Evolutionary conservation across 306 rosid species (phyloP), one percentile per base, ranked within the genome.

Genomic region (Urtica urens): DNA sequence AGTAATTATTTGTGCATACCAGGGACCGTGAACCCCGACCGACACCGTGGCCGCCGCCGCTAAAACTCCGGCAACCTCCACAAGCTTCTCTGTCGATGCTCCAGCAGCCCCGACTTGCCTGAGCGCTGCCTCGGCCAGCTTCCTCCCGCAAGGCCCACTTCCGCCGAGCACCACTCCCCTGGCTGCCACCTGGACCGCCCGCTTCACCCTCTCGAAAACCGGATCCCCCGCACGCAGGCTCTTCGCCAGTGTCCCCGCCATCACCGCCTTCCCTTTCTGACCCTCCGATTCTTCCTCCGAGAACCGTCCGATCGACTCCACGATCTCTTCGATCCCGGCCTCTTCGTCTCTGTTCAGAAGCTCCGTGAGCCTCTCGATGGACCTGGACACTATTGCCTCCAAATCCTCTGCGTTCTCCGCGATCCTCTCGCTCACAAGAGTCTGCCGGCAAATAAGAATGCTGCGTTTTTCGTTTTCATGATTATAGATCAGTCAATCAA

Each of bases 171-270:
- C 63, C 7, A 73, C 79, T 26, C 82, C 95, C 13, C 99, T 79
- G 25, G 77, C 57, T 44, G 94, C 83, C 57, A 41, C 18, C 45
- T 79, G 81, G 21, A 79, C 81, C 1, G 95, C 77, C 21, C 33
- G 68, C 2, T 73, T 70, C 30, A 90, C 95, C 71, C 67, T 90
- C 60, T 79, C 92, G 65, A 90, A 84, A 52, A 90, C 87, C 1
- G 82, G 67, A 51, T 90, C 94, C 58, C 85, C 99, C 27, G 94
- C 80, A 64, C 81, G 95, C 64, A 90, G 53, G 71, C 93, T 85
- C 81, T 69, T 90, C 2, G 72, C 77, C 35, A 90, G 12, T 84
- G 85, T 75, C 72, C 99, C 68, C 15, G 66, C 65, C 40, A 72
- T 70, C 15, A 90, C 92, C 26, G 6, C 50, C 70, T 69, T 90